These are phyloP conservation scores for Phlebiopsis gigantea DNA, from an alignment of 768 basidiomycete genomes.

Conservation along the genomic window DNA sequence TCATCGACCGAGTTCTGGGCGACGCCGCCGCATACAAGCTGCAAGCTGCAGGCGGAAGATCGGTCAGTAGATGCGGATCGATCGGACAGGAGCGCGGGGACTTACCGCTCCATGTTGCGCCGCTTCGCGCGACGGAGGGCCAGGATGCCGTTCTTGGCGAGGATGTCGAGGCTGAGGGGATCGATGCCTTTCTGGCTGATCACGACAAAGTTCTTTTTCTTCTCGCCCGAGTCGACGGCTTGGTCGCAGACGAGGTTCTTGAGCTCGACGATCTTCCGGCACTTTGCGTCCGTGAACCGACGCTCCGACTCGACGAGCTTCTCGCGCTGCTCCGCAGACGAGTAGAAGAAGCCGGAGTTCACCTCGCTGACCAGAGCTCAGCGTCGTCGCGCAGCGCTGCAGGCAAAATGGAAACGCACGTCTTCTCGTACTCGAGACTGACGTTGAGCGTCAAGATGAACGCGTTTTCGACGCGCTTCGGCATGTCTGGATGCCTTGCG, in stretches of 20 bases:
- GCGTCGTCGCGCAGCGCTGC: slow-evolving; percentile 7
- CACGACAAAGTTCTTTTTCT: slow-evolving; percentile 86
- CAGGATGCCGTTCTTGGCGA: slow-evolving; percentile 95
- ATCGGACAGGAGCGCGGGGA: slow-evolving; percentile 2
- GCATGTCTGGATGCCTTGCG: slow-evolving; percentile 98
- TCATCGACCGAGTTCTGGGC: slow-evolving; percentile 99
- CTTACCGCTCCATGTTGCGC: slow-evolving; percentile 96
- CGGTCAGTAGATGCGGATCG: not conserved
- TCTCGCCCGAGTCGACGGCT: slow-evolving; percentile 73
- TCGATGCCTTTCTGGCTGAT: slow-evolving; percentile 99
- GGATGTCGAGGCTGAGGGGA: slow-evolving; percentile 90
- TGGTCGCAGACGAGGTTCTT: slow-evolving; percentile 97
- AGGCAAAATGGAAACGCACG: slow-evolving; percentile 51
- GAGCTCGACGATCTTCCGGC: slow-evolving; percentile 93
- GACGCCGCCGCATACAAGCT: slow-evolving; percentile 89
- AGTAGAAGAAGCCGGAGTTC: slow-evolving; percentile 99
- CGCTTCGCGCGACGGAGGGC: slow-evolving; percentile 94
- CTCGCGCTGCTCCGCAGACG: slow-evolving; percentile 95
- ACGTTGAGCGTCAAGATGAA: slow-evolving; percentile 95
- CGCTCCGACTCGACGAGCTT: slow-evolving; percentile 98
- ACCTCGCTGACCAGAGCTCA: slow-evolving; percentile 66
- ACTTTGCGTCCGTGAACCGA: slow-evolving; percentile 87
- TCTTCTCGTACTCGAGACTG: slow-evolving; percentile 98
- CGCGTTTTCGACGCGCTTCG: slow-evolving; percentile 95
- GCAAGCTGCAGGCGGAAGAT: slow-evolving; percentile 51